These are phyloP conservation scores for Hypoxylon sp. DNA, from an alignment of 2,329 filamentous ascomycete species.

Conservation along the genomic window DNA sequence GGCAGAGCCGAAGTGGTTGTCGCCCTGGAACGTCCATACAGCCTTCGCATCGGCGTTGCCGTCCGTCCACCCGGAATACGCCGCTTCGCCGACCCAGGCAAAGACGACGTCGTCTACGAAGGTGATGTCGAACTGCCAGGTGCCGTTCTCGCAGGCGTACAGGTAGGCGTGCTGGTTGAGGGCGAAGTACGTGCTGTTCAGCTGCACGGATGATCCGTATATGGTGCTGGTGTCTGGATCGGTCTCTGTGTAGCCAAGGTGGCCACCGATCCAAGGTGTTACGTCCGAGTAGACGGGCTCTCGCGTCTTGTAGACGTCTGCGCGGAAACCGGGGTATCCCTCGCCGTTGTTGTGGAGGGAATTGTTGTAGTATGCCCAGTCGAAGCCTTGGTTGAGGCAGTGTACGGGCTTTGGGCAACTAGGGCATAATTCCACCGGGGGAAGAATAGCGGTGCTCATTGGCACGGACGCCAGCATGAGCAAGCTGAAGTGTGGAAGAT, in stretches of 20 bases:
- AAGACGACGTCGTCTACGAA: constrained; percentile 43
- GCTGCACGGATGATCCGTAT: constrained; percentile 33
- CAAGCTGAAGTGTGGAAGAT: constrained; percentile 13
- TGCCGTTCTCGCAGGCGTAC: constrained; percentile 46
- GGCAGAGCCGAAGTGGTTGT: constrained; percentile 34
- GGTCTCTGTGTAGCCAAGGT: constrained; percentile 19
- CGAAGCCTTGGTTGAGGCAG: constrained; percentile 44
- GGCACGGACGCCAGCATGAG: constrained; percentile 28
- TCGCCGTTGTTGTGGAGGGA: constrained; percentile 42
- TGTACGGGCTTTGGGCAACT: constrained; percentile 42
- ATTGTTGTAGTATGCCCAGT: constrained; percentile 49
- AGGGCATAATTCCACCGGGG: constrained; percentile 25
- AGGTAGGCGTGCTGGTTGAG: constrained; percentile 50
- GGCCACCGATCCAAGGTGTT: constrained; percentile 41
- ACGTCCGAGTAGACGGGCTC: constrained; percentile 34
- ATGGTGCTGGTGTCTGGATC: constrained; percentile 19
- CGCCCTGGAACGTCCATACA: constrained; percentile 41
- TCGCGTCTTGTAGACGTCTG: constrained; percentile 41
- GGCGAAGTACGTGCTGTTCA: constrained; percentile 45
- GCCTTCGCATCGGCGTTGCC: constrained; percentile 44
- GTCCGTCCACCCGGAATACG: constrained; percentile 47
- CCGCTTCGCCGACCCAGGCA: constrained; percentile 43
- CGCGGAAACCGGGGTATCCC: constrained; percentile 44
- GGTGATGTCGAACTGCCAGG: constrained; percentile 45
- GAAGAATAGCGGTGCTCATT: constrained; percentile 17